Percentiles rank a stretch among this genome's conserved stretches.
These are phyloP conservation scores for Colletotrichum godetiae DNA, from an alignment of 2,329 filamentous ascomycete species.

Conservation along the genomic window DNA sequence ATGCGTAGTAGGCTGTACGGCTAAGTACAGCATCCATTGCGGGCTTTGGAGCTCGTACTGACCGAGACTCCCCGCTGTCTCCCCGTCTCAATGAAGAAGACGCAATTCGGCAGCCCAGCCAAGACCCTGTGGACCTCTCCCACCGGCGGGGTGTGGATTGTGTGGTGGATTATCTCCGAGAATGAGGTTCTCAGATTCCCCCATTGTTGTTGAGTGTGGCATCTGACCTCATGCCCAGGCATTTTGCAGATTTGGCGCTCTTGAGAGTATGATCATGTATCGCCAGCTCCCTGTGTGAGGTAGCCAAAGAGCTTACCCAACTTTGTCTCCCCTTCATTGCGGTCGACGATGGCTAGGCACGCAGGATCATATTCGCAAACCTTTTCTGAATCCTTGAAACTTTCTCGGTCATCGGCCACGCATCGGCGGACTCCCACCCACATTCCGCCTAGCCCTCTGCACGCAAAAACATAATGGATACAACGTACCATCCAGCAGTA, in stretches of 20 bases:
- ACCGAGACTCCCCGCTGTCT: background rate
- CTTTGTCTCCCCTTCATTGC: too few species aligned
- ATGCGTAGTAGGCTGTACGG: too few species aligned
- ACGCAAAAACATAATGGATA: background rate
- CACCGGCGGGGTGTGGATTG: background rate
- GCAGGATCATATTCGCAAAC: too few species aligned
- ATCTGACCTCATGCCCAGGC: too few species aligned
- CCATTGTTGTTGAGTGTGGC: too few species aligned
- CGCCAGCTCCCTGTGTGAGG: too few species aligned
- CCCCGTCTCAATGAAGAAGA: background rate
- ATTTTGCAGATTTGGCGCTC: too few species aligned
- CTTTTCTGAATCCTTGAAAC: background rate
- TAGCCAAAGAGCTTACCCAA: too few species aligned
- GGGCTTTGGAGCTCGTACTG: too few species aligned
- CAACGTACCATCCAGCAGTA: background rate
- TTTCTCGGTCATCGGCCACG: background rate
- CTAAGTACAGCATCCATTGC: too few species aligned
- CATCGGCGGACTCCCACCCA: slow-evolving; percentile 12
- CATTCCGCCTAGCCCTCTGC: slow-evolving; percentile 11
- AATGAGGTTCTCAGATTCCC: background rate
- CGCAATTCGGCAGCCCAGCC: background rate
- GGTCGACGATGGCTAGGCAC: too few species aligned
- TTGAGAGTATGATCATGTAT: too few species aligned
- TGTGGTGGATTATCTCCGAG: background rate
- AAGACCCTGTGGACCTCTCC: background rate